phyloP scores from a whole-genome alignment of 331 rosid genomes.

The Saraca asoca region DNA sequence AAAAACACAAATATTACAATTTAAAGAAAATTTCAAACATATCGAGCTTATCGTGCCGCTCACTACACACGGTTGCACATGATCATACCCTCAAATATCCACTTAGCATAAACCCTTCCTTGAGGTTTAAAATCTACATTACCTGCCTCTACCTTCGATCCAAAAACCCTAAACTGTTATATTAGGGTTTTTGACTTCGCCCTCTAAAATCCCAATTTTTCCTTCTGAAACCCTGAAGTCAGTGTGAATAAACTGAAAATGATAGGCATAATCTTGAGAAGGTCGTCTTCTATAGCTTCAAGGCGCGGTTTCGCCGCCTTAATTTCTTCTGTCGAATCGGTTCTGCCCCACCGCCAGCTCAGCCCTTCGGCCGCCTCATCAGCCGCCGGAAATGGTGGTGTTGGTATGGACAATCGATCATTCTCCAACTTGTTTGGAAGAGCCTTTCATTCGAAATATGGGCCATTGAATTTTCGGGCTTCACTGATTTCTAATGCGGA shows the following conservation, averaged over 20 bases:
- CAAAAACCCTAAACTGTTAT: too few species aligned
- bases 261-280: constrained; percentile 50
- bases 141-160: too few species aligned
- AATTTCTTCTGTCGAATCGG: constrained; percentile 22
- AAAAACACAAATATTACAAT: too few species aligned
- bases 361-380: constrained; percentile 17
- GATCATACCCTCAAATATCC: too few species aligned
- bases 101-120: too few species aligned
- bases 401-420: constrained; percentile 19
- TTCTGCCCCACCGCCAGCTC: constrained; percentile 28
- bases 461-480: constrained; percentile 54
- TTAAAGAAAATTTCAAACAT: too few species aligned
- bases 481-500: constrained; percentile 51
- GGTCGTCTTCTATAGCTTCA: constrained; percentile 41
- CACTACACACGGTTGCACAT: too few species aligned
- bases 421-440: constrained; percentile 27
- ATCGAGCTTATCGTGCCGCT: too few species aligned
- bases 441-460: constrained; percentile 52
- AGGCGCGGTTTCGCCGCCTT: constrained; percentile 51
- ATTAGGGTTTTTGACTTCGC: not conserved
- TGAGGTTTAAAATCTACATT: too few species aligned
- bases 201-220: not conserved
- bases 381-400: constrained; percentile 2
- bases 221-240: not conserved
- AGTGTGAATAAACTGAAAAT: constrained; percentile 31